These are phyloP conservation scores for Candida peoriensis DNA, from an alignment of 805 yeast genomes.

Conservation along the genomic window DNA sequence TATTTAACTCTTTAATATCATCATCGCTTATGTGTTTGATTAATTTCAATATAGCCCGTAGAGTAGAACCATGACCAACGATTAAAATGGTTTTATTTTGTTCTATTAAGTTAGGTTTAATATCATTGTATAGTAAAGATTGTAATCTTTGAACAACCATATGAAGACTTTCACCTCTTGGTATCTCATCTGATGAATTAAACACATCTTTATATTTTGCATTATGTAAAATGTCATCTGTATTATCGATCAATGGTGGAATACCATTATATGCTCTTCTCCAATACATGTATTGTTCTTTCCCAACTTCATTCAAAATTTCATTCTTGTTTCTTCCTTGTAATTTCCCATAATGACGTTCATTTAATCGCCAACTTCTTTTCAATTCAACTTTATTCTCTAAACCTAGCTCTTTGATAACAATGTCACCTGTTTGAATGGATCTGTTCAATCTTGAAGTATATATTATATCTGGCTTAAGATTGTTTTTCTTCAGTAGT, in stretches of 20 bases:
- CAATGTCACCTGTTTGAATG: conserved; percentile 66
- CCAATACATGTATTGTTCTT: conserved; percentile 70
- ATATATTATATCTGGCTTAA: conserved; percentile 54
- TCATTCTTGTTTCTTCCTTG: conserved; percentile 75
- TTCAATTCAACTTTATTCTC: conserved; percentile 47
- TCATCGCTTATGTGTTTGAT: conserved; percentile 60
- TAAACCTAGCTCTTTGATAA: conserved; percentile 50
- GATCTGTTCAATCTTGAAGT: conserved; percentile 74
- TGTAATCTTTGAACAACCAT: conserved; percentile 66
- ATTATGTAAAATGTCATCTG: conserved; percentile 27
- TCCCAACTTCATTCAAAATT: conserved; percentile 60
- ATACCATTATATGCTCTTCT: conserved; percentile 75
- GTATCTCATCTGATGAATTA: conserved; percentile 36
- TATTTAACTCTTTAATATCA: conserved; percentile 67
- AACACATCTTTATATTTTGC: conserved; percentile 32
- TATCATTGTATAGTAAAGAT: conserved; percentile 50
- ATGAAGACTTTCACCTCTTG: conserved; percentile 67
- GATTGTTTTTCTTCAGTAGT: conserved; percentile 43
- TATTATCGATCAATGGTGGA: conserved; percentile 49
- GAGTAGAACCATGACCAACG: conserved; percentile 81
- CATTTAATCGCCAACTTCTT: conserved; percentile 77
- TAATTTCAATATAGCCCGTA: conserved; percentile 68
- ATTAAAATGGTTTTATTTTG: conserved; percentile 54
- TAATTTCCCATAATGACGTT: conserved; percentile 78
- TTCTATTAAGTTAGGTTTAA: conserved; percentile 41